Base-by-base conservation (phyloP, 108 stramenopile genomes). In the Skeletonema menzelii region DNA sequence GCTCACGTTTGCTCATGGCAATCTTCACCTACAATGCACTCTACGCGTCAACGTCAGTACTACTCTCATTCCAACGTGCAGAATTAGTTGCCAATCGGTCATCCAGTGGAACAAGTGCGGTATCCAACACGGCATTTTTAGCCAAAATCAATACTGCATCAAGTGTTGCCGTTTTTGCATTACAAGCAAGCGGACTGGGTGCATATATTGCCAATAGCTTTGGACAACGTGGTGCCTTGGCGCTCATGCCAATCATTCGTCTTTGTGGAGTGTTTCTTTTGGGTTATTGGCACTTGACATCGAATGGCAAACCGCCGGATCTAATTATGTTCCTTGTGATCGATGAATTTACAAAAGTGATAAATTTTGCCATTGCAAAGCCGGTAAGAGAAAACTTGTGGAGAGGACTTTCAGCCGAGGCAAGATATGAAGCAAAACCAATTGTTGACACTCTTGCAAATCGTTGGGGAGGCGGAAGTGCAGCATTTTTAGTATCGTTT, bases 21-120 rank as follows among this genome's bases (percentile, higher is more conserved):
- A 96, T 94, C 56, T 96, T 96, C 65, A 96, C 92, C 27, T 96
- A 96, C 83, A 96, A 96, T 83, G 95, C 95, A 7, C 82, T 96
- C 12, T 93, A 83, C 69, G 90, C 95, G 42, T 85, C 88, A 19
- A 91, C 92, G 14, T 88, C 83, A 4, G 88, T 89, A 28, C 67
- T 96, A 56, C 80, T 96, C 8, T 91, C 90, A 53, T 96, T 96
- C 66, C 91, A 94, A 82, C 75, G 95, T 35, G 95, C 95, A 17
- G 91, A 83, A 62, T 76, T 96, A 28, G 92, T 96, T 28, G 91
- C 86, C 32, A 91, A 91, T 76, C 63, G 84, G 60, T 80, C 79
- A 14, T 80, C 82, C 24, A 81, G 65, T 63, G 75, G 69, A 22
- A 22, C 76, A 20, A 82, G 67, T 32, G 81, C 86, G 1, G 84